Conservation (phyloP, 192 early-diverging fungal species). For the Gaertneriomyces semiglobifer region DNA sequence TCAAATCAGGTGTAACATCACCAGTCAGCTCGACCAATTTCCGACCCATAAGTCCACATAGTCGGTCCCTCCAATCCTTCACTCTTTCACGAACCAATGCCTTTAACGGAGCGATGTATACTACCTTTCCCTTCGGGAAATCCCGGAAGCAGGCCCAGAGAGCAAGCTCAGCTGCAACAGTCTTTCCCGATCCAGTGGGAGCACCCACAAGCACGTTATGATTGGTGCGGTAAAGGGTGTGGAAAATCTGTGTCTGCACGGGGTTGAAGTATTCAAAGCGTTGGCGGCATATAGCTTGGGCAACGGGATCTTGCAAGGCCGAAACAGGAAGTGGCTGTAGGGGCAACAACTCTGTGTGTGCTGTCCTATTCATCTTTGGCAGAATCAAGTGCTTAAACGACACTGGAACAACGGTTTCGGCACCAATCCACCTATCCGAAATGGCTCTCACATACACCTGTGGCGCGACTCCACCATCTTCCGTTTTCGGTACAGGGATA, state of each 20-base stretch:
- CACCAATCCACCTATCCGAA: conserved; percentile 93
- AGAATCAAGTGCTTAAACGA: conserved; percentile 91
- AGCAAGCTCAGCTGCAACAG: conserved; percentile 92
- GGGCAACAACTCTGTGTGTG: conserved; percentile 88
- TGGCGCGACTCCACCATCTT: conserved; percentile 75
- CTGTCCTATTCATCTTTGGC: conserved; percentile 72
- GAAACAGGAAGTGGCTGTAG: conserved; percentile 86
- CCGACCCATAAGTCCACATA: conserved; percentile 69
- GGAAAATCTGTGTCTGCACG: conserved; percentile 98
- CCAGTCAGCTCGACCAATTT: conserved; percentile 92
- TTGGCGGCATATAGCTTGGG: conserved; percentile 80
- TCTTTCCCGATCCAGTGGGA: conserved; percentile 97
- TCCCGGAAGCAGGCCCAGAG: conserved; percentile 91
- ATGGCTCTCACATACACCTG: conserved; percentile 91
- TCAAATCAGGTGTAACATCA: conserved; percentile 89
- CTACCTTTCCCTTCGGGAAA: conserved; percentile 76
- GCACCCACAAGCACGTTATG: conserved; percentile 90
- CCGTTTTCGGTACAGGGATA: conserved; percentile 72
- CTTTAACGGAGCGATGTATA: conserved; percentile 98
- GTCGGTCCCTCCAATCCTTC: conserved; percentile 75
- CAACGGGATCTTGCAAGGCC: conserved; percentile 72
- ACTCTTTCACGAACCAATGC: conserved; percentile 95
- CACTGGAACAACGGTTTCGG: conserved; percentile 78
- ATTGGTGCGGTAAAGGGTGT: conserved; percentile 83
- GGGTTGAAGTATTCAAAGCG: conserved; percentile 98